These are phyloP conservation scores for Cucumis melo DNA, from an alignment of 306 rosid genomes.

Conservation along the genomic window DNA sequence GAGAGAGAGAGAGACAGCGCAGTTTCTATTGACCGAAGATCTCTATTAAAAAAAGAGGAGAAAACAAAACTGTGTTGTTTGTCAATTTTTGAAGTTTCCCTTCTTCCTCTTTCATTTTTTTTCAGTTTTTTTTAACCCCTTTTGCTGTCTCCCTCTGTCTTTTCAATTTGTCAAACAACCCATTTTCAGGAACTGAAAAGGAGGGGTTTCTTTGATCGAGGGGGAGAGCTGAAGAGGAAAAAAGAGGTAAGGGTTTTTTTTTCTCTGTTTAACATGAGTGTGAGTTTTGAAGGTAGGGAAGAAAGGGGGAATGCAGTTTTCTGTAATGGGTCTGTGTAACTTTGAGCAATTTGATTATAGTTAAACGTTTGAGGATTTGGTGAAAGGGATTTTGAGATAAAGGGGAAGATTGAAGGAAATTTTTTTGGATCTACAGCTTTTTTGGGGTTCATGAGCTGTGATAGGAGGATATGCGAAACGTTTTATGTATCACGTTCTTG, in stretches of 20 bases:
- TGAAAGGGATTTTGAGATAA: neutral
- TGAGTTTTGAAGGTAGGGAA: neutral
- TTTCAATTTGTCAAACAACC: neutral
- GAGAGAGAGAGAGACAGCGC: neutral
- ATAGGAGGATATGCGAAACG: slow-evolving; percentile 4
- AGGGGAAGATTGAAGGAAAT: neutral
- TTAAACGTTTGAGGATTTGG: neutral
- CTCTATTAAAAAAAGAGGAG: neutral
- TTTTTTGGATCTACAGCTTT: neutral
- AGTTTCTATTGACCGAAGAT: slow-evolving; percentile 1
- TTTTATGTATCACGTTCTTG: slow-evolving; percentile 12
- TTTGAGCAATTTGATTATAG: neutral
- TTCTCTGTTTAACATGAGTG: neutral
- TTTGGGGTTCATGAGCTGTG: neutral
- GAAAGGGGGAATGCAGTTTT: neutral
- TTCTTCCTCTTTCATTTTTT: neutral
- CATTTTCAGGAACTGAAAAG: neutral
- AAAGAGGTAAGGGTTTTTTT: neutral
- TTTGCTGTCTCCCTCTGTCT: neutral
- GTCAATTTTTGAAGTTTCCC: neutral
- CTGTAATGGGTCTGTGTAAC: slow-evolving; percentile 1
- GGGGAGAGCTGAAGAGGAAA: neutral
- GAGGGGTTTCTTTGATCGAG: neutral
- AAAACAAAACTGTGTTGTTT: neutral
- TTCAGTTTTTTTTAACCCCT: neutral